Conservation (phyloP, 306 rosid species). For the Dalbergia cultrata region DNA sequence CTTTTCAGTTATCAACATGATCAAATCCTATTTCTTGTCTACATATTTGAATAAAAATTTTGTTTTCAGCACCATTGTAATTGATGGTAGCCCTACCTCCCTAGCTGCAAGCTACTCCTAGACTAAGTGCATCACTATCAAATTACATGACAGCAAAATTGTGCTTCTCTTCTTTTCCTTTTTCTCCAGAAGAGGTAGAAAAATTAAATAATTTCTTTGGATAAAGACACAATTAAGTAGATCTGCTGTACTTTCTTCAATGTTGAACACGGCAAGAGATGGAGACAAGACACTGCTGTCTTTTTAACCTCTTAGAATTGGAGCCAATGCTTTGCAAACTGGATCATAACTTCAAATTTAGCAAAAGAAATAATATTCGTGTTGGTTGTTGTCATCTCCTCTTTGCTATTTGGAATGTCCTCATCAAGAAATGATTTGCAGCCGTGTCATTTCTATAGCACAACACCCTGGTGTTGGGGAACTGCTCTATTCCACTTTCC, state of each 20-base stretch:
- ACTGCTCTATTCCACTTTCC: conserved; percentile 83
- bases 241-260: too few relatives aligned
- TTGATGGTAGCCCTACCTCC: not conserved
- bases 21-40: not conserved
- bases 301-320: too few relatives aligned
- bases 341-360: conserved; percentile 15
- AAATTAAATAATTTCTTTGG: too few relatives aligned
- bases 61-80: conserved; percentile 3
- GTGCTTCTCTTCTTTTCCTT: conserved; percentile 1
- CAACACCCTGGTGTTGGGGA: conserved; percentile 87
- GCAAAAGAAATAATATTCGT: not conserved
- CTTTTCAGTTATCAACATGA: not conserved
- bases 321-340: not conserved
- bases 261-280: too few relatives aligned
- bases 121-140: not conserved
- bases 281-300: too few relatives aligned
- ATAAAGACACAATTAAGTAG: too few relatives aligned
- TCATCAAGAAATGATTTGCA: conserved; percentile 82
- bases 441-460: conserved; percentile 78
- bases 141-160: conserved; percentile 17
- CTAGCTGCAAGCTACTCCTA: conserved; percentile 42
- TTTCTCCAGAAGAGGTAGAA: too few relatives aligned
- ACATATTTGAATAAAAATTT: not conserved
- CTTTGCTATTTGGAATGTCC: conserved; percentile 79
- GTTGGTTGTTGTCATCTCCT: conserved; percentile 57